Evolutionary conservation across 1,284 basidiomycete genomes (phyloP), one percentile per base, ranked within the genome.

Genomic region (Psilocybe mexicana): DNA sequence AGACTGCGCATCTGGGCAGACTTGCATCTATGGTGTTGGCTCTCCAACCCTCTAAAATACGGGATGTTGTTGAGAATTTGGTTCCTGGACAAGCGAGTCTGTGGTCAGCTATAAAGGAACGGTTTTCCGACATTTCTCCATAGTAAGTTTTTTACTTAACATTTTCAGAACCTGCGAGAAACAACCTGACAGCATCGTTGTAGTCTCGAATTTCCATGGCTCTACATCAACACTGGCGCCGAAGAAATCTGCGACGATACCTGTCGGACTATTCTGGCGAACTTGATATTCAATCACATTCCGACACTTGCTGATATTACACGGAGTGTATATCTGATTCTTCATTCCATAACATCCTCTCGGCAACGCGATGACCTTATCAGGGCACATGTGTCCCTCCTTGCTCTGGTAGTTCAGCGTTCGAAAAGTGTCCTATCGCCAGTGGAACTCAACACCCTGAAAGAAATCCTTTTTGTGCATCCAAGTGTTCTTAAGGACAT

Each of bases 171-270:
- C 30, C 8, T 33, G 30, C 30, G 14, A 30, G 18, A 35, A 14
- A 36, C 3, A 7, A 8, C 24, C 42, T 44, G 35, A 47, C n/a
- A 62, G 63, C 48, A 56, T 49, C 30, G 18, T 46, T 43, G 38
- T 18, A 83, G 82, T 24, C 55, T 80, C 6, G 52, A 63, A 1
- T 83, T 85, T 54, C 74, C 76, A 12, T 75, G 72, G 64, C 59
- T 86, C 23, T 81, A 82, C 61, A 55, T 79, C 6, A 76, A 85
- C 57, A 71, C 76, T 5, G 57, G 64, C 2, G 60, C 46, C 46
- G 60, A 43, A 0, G 65, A 72, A 30, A 52, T 75, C 5, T 50
- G 51, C 4, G 65, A 74, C 30, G 62, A 64, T n/a, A 42, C 55
- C 10, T 70, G 65, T 38, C 69, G 68, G 18, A 55, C 61, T 6